phyloP scores from a whole-genome alignment of 1,284 basidiomycete species.

The Leccinum insolens region DNA sequence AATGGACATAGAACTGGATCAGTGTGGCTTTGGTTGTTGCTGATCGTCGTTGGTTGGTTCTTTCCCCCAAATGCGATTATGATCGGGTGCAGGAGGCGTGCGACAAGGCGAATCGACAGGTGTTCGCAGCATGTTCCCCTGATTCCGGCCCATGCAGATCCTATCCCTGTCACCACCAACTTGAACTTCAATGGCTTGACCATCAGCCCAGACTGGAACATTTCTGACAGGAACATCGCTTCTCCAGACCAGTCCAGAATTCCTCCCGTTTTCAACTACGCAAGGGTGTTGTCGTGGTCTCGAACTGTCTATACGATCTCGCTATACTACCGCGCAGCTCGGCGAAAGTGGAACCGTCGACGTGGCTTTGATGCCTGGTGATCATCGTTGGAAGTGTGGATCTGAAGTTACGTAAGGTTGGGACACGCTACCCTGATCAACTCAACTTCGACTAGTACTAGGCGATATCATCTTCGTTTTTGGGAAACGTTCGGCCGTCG shows the following conservation, averaged over 20 bases:
- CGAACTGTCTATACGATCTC: slow-evolving; percentile 21
- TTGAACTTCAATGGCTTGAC: slow-evolving; percentile 20
- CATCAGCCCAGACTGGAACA: slow-evolving; percentile 18
- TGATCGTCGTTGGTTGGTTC: slow-evolving; percentile 45
- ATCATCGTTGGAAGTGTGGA: too few relatives aligned
- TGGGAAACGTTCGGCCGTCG: too few relatives aligned
- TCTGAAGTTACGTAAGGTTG: too few relatives aligned
- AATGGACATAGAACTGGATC: slow-evolving; percentile 42
- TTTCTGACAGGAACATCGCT: neutral
- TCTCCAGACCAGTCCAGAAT: slow-evolving; percentile 26
- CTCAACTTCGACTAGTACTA: too few relatives aligned
- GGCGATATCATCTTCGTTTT: too few relatives aligned
- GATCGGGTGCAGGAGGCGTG: slow-evolving; percentile 35
- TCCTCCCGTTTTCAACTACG: slow-evolving; percentile 37
- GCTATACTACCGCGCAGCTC: slow-evolving; percentile 26
- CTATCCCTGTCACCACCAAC: slow-evolving; percentile 11
- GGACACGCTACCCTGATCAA: too few relatives aligned
- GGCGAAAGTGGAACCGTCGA: slow-evolving; percentile 8
- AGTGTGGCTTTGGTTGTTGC: slow-evolving; percentile 45
- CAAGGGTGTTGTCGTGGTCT: slow-evolving; percentile 32
- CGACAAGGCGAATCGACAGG: slow-evolving; percentile 33
- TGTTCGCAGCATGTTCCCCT: slow-evolving; percentile 2
- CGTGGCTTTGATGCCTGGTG: slow-evolving; percentile 9
- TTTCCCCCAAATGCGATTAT: slow-evolving; percentile 44
- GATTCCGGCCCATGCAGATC: slow-evolving; percentile 2